Conservation (phyloP, 164 flowering plant species). For the Liquidambar formosana region DNA sequence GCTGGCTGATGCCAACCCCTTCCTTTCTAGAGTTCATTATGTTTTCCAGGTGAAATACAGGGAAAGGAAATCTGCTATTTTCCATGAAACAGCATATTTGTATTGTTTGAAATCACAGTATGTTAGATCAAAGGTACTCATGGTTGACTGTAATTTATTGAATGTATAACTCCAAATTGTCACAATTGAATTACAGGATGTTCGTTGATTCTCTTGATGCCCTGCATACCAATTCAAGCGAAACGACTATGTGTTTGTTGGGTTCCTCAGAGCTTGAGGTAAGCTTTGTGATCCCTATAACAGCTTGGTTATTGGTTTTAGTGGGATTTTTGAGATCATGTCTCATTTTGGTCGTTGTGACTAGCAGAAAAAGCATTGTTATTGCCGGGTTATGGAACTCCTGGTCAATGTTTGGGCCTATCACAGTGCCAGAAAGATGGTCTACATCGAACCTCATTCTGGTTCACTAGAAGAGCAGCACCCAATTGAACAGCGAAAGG, state of each 20-base stretch:
- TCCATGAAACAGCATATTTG: background rate
- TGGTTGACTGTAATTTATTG: background rate
- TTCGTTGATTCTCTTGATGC: slow-evolving; percentile 85
- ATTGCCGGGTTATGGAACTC: slow-evolving; percentile 83
- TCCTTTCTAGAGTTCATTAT: slow-evolving; percentile 89
- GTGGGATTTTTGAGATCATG: background rate
- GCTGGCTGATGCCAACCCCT: slow-evolving; percentile 98
- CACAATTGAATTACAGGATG: slow-evolving; percentile 56
- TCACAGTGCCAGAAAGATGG: slow-evolving; percentile 85
- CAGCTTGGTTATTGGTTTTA: slow-evolving; percentile 1
- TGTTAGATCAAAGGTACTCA: background rate
- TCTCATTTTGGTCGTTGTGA: slow-evolving; percentile 5
- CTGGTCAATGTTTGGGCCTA: slow-evolving; percentile 97
- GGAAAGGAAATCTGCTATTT: background rate
- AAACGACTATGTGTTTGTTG: slow-evolving; percentile 43
- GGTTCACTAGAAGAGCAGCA: slow-evolving; percentile 85
- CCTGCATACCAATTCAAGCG: slow-evolving; percentile 47
- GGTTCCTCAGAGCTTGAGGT: slow-evolving; percentile 79
- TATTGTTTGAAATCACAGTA: background rate
- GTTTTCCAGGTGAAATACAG: slow-evolving; percentile 71
- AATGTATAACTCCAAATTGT: background rate
- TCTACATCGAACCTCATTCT: slow-evolving; percentile 74
- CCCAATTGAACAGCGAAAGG: slow-evolving; percentile 64
- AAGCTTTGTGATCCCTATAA: slow-evolving; percentile 11
- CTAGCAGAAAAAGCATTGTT: slow-evolving; percentile 82